Conservation (phyloP, 108 stramenopile species). For the Stephanodiscus triporus region DNA sequence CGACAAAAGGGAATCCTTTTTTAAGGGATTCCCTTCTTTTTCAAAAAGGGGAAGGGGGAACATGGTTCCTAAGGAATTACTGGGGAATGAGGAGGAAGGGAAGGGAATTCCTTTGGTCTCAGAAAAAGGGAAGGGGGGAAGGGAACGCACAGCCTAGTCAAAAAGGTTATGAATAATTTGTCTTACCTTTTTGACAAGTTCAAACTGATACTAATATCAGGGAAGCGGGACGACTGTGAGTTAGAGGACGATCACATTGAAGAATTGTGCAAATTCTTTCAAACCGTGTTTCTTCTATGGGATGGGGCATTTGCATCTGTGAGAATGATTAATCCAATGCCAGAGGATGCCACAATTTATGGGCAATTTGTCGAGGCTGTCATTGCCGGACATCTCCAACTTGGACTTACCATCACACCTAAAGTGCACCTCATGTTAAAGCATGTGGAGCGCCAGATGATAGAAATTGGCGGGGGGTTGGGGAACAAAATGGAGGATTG, state of each 20-base stretch:
- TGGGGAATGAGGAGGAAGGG: no score
- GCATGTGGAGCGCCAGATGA: background rate
- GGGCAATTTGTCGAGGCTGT: background rate
- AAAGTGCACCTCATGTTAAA: constrained; percentile 7
- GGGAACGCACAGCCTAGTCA: no score
- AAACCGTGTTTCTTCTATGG: background rate
- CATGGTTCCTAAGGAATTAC: no score
- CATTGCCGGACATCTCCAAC: background rate
- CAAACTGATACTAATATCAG: no score
- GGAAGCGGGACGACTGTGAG: no score
- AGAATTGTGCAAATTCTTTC: background rate
- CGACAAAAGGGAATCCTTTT: no score
- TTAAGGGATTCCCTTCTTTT: no score
- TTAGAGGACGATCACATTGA: background rate
- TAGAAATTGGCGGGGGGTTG: background rate
- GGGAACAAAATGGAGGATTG: constrained; percentile 3
- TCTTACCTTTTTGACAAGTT: no score
- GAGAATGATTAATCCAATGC: background rate
- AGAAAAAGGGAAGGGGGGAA: no score
- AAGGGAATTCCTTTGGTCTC: no score
- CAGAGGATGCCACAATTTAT: background rate
- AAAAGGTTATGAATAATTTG: background rate
- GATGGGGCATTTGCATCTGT: background rate
- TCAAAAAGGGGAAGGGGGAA: no score
- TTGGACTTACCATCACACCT: background rate